These are phyloP conservation scores for Rhodotorula sp. DNA, from an alignment of 1,284 basidiomycete species.

Conservation along the genomic window DNA sequence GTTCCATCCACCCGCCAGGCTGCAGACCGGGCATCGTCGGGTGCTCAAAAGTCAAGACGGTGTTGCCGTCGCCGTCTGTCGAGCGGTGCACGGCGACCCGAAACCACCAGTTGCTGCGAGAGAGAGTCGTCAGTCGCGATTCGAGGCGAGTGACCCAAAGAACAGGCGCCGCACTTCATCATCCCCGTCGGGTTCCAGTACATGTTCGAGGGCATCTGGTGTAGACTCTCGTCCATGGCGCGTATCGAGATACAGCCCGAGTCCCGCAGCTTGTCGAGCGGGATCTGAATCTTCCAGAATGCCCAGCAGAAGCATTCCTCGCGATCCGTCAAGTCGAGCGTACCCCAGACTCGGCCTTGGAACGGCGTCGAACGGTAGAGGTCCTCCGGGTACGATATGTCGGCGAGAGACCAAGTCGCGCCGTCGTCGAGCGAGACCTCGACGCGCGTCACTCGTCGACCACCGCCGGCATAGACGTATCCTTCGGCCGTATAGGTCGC, in stretches of 20 bases:
- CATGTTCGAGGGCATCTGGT: constrained; percentile 58
- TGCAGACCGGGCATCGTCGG: constrained; percentile 59
- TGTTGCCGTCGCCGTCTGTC: constrained; percentile 43
- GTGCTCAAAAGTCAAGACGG: constrained; percentile 59
- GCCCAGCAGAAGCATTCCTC: constrained; percentile 66
- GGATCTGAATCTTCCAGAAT: constrained; percentile 59
- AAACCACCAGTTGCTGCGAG: constrained; percentile 56
- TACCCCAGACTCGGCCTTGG: constrained; percentile 49
- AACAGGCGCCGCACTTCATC: constrained; percentile 25
- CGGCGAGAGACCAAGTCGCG: constrained; percentile 56
- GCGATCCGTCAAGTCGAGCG: constrained; percentile 55
- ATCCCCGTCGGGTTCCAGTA: constrained; percentile 47
- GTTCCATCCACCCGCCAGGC: constrained; percentile 65
- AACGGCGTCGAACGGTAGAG: constrained; percentile 51
- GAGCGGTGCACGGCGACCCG: constrained; percentile 56
- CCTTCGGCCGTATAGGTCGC: constrained; percentile 54
- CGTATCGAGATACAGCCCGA: constrained; percentile 56
- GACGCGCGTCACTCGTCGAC: constrained; percentile 60
- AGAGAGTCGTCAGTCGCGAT: neutral
- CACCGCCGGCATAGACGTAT: constrained; percentile 68
- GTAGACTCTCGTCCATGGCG: constrained; percentile 60
- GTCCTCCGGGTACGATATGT: constrained; percentile 60
- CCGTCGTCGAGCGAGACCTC: constrained; percentile 65
- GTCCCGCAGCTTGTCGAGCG: constrained; percentile 49
- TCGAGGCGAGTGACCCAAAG: neutral